phyloP scores from a whole-genome alignment of 352 stramenopile species.

The Aphanomyces invadans region DNA sequence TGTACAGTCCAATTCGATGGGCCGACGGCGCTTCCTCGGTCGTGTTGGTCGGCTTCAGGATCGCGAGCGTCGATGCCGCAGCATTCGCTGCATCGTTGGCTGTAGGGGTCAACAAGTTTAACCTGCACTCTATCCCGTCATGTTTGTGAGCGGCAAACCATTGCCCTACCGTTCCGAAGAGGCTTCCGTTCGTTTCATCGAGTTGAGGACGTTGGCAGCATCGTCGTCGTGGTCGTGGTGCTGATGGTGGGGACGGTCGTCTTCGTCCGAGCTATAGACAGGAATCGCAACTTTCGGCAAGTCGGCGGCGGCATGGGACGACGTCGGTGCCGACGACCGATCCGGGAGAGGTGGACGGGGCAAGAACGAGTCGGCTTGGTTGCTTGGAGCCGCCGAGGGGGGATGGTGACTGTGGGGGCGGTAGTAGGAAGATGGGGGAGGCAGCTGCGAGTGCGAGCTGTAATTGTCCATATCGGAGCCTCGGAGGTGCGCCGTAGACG shows the following conservation, averaged over 20 bases:
- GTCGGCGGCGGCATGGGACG: neutral
- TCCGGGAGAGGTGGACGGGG: neutral
- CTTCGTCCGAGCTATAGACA: slow-evolving; percentile 16
- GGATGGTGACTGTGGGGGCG: too few species aligned
- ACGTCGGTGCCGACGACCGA: neutral
- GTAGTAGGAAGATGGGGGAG: neutral
- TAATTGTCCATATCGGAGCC: neutral
- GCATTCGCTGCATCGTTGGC: neutral
- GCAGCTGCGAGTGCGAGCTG: neutral
- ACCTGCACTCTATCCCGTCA: neutral
- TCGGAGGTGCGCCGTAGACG: neutral
- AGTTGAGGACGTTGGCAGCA: slow-evolving; percentile 14
- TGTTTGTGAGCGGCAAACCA: neutral
- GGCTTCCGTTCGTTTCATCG: slow-evolving; percentile 8
- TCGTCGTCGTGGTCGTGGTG: slow-evolving; percentile 14
- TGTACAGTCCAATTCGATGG: slow-evolving; percentile 20
- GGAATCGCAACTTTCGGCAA: slow-evolving; percentile 5
- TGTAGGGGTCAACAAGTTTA: neutral
- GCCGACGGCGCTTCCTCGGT: neutral
- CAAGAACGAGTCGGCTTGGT: neutral
- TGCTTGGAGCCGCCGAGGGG: too few species aligned
- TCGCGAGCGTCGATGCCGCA: neutral
- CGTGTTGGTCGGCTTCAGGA: neutral
- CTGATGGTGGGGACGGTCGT: neutral
- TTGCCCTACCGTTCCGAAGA: slow-evolving; percentile 14